A percentile compares a stretch with the other conserved stretches of the same genome.
phyloP scores from a whole-genome alignment of 2,329 filamentous ascomycete species.

The Fusarium papillatum region DNA sequence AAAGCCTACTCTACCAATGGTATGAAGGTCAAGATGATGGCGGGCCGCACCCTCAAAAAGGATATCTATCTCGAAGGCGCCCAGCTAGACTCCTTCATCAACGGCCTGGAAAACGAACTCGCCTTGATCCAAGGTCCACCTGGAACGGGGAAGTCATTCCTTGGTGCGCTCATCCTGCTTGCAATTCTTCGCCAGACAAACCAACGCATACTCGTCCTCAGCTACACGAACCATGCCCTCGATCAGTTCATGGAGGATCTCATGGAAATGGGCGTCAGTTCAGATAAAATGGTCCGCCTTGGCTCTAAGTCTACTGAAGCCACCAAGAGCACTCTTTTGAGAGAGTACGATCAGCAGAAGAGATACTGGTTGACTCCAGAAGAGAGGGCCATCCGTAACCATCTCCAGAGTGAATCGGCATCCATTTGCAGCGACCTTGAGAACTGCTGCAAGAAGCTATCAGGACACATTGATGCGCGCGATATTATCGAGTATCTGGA shows the following conservation, averaged over 20 bases:
- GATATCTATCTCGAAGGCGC: slow-evolving; percentile 46
- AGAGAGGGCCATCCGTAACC: slow-evolving; percentile 53
- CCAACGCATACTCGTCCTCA: slow-evolving; percentile 72
- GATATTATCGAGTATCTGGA: slow-evolving; percentile 60
- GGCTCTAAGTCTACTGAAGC: slow-evolving; percentile 68
- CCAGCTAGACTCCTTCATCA: slow-evolving; percentile 68
- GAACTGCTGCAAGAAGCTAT: slow-evolving; percentile 28
- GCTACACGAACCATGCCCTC: slow-evolving; percentile 77
- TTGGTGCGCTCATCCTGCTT: slow-evolving; percentile 75
- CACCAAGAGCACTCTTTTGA: slow-evolving; percentile 64
- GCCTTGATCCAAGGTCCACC: slow-evolving; percentile 81
- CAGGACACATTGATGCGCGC: slow-evolving; percentile 3
- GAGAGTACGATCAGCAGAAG: slow-evolving; percentile 48
- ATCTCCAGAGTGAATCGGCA: slow-evolving; percentile 44
- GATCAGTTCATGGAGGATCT: slow-evolving; percentile 78
- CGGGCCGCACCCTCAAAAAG: slow-evolving; percentile 44
- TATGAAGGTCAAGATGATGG: slow-evolving; percentile 15
- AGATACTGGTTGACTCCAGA: slow-evolving; percentile 48
- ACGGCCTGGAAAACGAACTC: slow-evolving; percentile 65
- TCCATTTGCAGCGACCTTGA: slow-evolving; percentile 43
- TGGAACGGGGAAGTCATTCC: slow-evolving; percentile 82
- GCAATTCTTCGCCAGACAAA: slow-evolving; percentile 62
- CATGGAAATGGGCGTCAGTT: slow-evolving; percentile 68
- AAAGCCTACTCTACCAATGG: background rate
- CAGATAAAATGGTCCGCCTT: slow-evolving; percentile 68